These are phyloP conservation scores for Hippophae tibetana DNA, from an alignment of 306 rosid species.

Conservation along the genomic window DNA sequence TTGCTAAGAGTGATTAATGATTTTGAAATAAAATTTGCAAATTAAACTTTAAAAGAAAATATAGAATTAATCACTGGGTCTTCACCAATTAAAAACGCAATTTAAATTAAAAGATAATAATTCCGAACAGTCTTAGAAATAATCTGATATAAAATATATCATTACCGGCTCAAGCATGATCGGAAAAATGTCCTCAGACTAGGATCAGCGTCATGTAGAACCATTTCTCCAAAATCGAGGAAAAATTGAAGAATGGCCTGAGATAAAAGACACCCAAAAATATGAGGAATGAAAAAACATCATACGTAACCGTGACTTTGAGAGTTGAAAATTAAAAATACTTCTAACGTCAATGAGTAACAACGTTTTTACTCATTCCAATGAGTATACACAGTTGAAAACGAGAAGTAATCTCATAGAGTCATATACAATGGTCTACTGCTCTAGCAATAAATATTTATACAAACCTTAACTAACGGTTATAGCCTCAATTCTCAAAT, in stretches of 20 bases:
- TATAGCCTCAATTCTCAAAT: not conserved
- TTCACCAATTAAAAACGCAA: not conserved
- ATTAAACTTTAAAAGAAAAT: not conserved
- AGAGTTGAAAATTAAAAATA: not conserved
- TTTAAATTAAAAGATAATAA: not conserved
- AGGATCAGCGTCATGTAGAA: constrained; percentile 95
- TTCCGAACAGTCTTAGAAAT: not conserved
- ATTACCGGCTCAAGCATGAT: constrained; percentile 87
- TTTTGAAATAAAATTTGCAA: not conserved
- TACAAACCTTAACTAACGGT: too few species aligned
- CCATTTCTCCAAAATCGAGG: constrained; percentile 79
- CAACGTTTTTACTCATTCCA: too few species aligned
- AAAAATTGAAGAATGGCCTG: constrained; percentile 91
- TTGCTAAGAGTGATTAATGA: not conserved
- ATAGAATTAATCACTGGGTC: too few species aligned
- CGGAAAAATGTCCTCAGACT: constrained; percentile 75
- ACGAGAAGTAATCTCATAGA: too few species aligned
- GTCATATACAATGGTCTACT: too few species aligned
- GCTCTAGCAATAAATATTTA: too few species aligned
- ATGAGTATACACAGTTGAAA: too few species aligned
- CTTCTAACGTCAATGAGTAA: too few species aligned
- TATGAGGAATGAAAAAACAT: constrained; percentile 2
- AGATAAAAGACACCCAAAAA: constrained; percentile 10
- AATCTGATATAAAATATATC: constrained; percentile 4
- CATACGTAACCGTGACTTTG: not conserved